These are phyloP conservation scores for Blastobotrys americana DNA, from an alignment of 805 yeast species.

Conservation along the genomic window DNA sequence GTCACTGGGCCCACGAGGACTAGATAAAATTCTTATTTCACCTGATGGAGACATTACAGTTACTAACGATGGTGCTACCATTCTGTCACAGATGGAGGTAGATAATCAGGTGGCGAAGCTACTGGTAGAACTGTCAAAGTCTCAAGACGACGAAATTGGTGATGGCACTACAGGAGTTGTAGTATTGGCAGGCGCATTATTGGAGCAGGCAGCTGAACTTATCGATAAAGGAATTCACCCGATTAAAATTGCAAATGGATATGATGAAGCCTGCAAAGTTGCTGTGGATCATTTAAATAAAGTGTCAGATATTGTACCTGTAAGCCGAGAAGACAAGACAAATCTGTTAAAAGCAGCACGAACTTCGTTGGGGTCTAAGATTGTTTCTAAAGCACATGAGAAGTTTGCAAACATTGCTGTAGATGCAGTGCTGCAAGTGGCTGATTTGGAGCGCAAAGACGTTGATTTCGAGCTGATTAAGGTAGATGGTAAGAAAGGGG, in stretches of 20 bases:
- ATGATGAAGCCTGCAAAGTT: constrained; percentile 91
- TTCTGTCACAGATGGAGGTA: constrained; percentile 88
- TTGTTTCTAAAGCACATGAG: constrained; percentile 89
- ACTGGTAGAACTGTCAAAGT: constrained; percentile 83
- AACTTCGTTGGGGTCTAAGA: constrained; percentile 91
- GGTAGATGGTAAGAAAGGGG: constrained; percentile 94
- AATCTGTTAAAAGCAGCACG: constrained; percentile 82
- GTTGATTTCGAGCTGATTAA: constrained; percentile 96
- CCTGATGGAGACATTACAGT: constrained; percentile 98
- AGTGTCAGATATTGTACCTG: constrained; percentile 60
- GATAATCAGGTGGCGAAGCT: constrained; percentile 94
- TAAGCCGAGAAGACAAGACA: constrained; percentile 39
- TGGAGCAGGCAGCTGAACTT: constrained; percentile 89
- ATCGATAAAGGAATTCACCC: constrained; percentile 98
- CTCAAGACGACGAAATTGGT: constrained; percentile 97
- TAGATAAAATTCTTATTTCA: constrained; percentile 88
- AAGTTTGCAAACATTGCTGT: constrained; percentile 96
- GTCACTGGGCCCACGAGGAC: constrained; percentile 96
- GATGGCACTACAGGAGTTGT: constrained; percentile 99
- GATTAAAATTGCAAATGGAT: constrained; percentile 92
- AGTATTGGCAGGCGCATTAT: constrained; percentile 86
- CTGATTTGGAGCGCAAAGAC: constrained; percentile 85
- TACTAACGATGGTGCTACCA: constrained; percentile 98
- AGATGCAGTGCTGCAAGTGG: constrained; percentile 87
- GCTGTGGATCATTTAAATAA: constrained; percentile 72